Conservation (phyloP, 176 grass and related monocot species). For the Juncus effusus region DNA sequence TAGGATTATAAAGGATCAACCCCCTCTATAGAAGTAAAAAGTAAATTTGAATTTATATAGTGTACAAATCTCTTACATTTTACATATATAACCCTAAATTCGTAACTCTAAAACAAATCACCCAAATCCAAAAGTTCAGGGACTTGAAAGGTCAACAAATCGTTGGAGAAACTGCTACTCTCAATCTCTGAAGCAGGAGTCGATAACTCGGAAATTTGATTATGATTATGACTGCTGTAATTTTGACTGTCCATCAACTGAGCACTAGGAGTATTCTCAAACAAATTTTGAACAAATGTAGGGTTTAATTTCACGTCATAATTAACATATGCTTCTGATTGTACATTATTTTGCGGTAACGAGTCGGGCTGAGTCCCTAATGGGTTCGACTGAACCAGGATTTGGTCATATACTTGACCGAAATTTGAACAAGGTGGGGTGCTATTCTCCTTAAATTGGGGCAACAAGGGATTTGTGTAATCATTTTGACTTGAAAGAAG, state of each 20-base stretch:
- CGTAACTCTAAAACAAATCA: slow-evolving; percentile 28
- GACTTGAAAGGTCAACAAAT: slow-evolving; percentile 32
- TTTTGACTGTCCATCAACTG: slow-evolving; percentile 20
- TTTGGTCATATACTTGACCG: neutral
- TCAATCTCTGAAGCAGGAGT: slow-evolving; percentile 29
- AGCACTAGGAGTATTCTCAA: slow-evolving; percentile 11
- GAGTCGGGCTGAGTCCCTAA: neutral
- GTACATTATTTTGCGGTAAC: neutral
- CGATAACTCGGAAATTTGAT: slow-evolving; percentile 12
- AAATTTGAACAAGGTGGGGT: slow-evolving; percentile 6
- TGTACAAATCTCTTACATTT: neutral
- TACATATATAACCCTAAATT: slow-evolving; percentile 1
- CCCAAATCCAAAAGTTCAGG: slow-evolving; percentile 30
- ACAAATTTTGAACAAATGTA: neutral
- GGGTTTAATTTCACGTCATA: slow-evolving; percentile 6
- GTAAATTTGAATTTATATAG: slow-evolving; percentile 1
- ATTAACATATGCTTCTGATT: neutral
- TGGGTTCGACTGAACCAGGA: neutral
- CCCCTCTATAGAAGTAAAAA: slow-evolving; percentile 12
- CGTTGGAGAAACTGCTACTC: slow-evolving; percentile 29
- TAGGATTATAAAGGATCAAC: slow-evolving; percentile 18
- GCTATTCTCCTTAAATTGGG: neutral
- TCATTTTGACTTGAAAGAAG: slow-evolving; percentile 13
- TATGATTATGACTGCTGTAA: slow-evolving; percentile 15
- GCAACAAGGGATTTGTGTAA: neutral